Percentiles rank a stretch among this genome's conserved stretches.
These are phyloP conservation scores for Ascochyta fabae DNA, from an alignment of 2,329 filamentous ascomycete species.

Conservation along the genomic window DNA sequence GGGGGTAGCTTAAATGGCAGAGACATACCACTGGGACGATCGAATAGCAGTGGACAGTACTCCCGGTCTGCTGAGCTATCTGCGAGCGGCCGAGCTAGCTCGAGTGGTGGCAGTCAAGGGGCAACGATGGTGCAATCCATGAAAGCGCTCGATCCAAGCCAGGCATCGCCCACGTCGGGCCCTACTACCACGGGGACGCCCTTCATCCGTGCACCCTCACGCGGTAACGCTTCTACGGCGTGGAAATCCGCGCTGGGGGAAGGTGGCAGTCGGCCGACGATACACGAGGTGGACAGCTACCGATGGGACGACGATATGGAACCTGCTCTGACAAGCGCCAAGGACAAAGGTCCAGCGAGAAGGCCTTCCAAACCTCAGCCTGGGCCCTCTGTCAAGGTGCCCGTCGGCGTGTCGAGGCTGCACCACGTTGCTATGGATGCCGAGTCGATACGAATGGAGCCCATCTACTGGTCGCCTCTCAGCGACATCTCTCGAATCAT, in stretches of 20 bases:
- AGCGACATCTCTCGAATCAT: slow-evolving; percentile 85
- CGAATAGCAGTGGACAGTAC: slow-evolving; percentile 32
- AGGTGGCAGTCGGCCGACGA: slow-evolving; percentile 42
- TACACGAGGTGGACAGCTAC: slow-evolving; percentile 55
- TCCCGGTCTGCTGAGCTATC: slow-evolving; percentile 39
- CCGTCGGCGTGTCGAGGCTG: slow-evolving; percentile 87
- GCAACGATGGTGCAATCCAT: slow-evolving; percentile 34
- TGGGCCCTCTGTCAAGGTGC: slow-evolving; percentile 64
- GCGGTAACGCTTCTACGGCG: slow-evolving; percentile 42
- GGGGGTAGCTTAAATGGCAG: slow-evolving; percentile 29
- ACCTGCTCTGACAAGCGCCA: slow-evolving; percentile 37
- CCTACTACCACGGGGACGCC: slow-evolving; percentile 56
- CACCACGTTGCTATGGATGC: slow-evolving; percentile 84
- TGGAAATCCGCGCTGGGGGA: slow-evolving; percentile 33
- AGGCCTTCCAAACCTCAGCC: slow-evolving; percentile 30
- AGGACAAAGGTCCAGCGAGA: slow-evolving; percentile 38
- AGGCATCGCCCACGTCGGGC: slow-evolving; percentile 36
- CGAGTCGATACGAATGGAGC: slow-evolving; percentile 74
- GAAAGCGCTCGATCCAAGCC: slow-evolving; percentile 38
- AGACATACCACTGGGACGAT: slow-evolving; percentile 37
- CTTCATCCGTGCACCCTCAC: slow-evolving; percentile 58
- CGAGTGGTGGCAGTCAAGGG: slow-evolving; percentile 32
- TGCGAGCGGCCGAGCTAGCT: slow-evolving; percentile 31
- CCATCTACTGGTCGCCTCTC: slow-evolving; percentile 96
- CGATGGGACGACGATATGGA: slow-evolving; percentile 55